A percentile compares a stretch with the other conserved stretches of the same genome.
Evolutionary conservation across 2,329 filamentous ascomycete species (phyloP).

Genomic region (Fusarium setosum): DNA sequence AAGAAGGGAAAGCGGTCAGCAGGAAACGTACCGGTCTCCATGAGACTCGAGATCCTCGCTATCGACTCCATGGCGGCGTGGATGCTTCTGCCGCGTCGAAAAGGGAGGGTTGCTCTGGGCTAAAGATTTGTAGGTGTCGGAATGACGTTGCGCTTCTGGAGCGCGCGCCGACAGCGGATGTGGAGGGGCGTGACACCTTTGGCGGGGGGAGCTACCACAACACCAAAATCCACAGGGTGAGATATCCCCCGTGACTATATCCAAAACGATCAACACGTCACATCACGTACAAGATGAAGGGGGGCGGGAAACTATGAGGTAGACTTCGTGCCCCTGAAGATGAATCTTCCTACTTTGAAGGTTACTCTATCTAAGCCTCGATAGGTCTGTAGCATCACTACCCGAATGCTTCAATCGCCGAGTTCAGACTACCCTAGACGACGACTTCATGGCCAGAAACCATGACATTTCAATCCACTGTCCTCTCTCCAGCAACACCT

Average conservation of each 20-base stretch:
- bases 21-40: slow-evolving; percentile 83
- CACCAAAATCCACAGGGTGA: not conserved
- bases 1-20: slow-evolving; percentile 10
- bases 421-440: slow-evolving; percentile 28
- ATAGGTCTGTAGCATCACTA: not conserved
- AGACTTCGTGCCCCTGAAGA: not conserved
- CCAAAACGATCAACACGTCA: not conserved
- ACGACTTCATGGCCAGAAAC: not conserved
- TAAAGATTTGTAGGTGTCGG: slow-evolving; percentile 29
- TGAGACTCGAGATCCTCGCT: slow-evolving; percentile 89
- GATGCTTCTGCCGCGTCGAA: slow-evolving; percentile 22
- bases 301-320: not conserved
- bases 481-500: slow-evolving; percentile 65
- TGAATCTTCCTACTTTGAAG: accelerated
- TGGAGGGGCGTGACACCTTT: slow-evolving; percentile 38
- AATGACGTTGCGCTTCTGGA: slow-evolving; percentile 41
- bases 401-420: not conserved
- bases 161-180: slow-evolving; percentile 12
- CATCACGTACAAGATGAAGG: not conserved
- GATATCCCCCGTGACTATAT: not conserved
- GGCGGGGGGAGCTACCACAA: slow-evolving; percentile 23
- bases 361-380: not conserved
- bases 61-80: slow-evolving; percentile 86
- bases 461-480: slow-evolving; percentile 48
- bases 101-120: slow-evolving; percentile 13